phyloP scores from a whole-genome alignment of 352 stramenopile genomes.

The Globisporangium carolinianum region DNA sequence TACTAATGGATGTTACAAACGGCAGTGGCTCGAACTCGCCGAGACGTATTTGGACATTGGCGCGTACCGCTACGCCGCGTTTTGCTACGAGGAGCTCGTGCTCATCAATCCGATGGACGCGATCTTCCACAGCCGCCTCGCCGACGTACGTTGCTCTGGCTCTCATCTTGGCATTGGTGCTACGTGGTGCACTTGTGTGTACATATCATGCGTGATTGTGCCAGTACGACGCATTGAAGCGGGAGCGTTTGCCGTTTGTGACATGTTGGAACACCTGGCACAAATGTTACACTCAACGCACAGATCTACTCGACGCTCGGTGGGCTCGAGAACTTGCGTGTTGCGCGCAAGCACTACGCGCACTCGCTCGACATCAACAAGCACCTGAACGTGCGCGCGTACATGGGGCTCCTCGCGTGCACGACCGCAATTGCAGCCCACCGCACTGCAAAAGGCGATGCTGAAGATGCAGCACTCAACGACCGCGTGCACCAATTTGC shows the following conservation, averaged over 20 bases:
- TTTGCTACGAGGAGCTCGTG: slow-evolving; percentile 73
- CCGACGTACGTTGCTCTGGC: slow-evolving; percentile 28
- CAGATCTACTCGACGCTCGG: slow-evolving; percentile 63
- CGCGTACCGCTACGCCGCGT: slow-evolving; percentile 49
- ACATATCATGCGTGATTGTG: no score
- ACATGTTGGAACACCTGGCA: no score
- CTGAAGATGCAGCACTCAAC: slow-evolving; percentile 52
- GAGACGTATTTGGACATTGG: slow-evolving; percentile 50
- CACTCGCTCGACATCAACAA: slow-evolving; percentile 68
- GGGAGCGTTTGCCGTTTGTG: not conserved
- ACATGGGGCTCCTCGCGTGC: slow-evolving; percentile 41
- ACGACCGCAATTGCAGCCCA: slow-evolving; percentile 46
- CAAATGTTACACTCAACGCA: not conserved
- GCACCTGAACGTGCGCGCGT: slow-evolving; percentile 43
- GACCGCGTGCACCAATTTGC: slow-evolving; percentile 47
- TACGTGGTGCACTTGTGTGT: no score
- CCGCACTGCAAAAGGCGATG: slow-evolving; percentile 32
- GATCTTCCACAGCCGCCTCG: slow-evolving; percentile 54
- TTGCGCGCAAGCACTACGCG: slow-evolving; percentile 63
- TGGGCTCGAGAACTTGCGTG: slow-evolving; percentile 45
- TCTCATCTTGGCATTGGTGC: no score
- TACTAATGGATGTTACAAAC: no score
- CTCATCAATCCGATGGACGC: slow-evolving; percentile 63
- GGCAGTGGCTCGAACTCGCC: slow-evolving; percentile 52
- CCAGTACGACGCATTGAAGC: no score